phyloP scores from a whole-genome alignment of 345 rosid genomes.

The Geranium brycei region DNA sequence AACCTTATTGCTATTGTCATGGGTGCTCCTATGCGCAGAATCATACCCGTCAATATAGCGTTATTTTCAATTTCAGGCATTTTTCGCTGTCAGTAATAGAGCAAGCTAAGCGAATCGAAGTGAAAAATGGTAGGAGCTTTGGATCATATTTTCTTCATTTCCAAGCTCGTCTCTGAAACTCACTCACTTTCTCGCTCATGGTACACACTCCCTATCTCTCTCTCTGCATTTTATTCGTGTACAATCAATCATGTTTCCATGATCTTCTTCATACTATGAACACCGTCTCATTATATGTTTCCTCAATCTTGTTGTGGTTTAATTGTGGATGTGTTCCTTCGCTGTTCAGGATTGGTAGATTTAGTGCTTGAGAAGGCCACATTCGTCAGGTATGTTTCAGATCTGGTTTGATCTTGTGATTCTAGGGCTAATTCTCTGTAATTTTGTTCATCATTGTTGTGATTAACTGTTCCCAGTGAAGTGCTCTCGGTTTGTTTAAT shows the following conservation, averaged over 20 bases:
- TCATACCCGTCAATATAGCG: background rate
- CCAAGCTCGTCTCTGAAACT: conserved; percentile 28
- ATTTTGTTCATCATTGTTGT: background rate
- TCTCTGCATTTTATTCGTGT: background rate
- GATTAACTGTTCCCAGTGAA: background rate
- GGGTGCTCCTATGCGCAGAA: background rate
- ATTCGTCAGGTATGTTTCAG: conserved; percentile 35
- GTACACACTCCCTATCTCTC: background rate
- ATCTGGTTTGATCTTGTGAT: conserved; percentile 64
- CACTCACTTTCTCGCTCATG: background rate
- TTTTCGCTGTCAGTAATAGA: conserved; percentile 4
- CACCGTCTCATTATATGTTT: background rate
- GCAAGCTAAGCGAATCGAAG: background rate
- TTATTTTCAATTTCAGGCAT: background rate
- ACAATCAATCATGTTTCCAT: conserved; percentile 4
- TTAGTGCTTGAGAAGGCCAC: conserved; percentile 21
- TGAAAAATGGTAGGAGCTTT: conserved; percentile 6
- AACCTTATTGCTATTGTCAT: background rate
- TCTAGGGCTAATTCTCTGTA: background rate
- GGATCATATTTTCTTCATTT: conserved; percentile 23
- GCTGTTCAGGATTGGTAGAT: conserved; percentile 33
- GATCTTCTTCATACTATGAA: background rate
- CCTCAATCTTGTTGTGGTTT: conserved; percentile 2
- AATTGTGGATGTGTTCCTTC: conserved; percentile 8
- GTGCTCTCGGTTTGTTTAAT: background rate